Base-by-base conservation (phyloP, 305 asterid genomes). In the Coffea humblotiana region DNA sequence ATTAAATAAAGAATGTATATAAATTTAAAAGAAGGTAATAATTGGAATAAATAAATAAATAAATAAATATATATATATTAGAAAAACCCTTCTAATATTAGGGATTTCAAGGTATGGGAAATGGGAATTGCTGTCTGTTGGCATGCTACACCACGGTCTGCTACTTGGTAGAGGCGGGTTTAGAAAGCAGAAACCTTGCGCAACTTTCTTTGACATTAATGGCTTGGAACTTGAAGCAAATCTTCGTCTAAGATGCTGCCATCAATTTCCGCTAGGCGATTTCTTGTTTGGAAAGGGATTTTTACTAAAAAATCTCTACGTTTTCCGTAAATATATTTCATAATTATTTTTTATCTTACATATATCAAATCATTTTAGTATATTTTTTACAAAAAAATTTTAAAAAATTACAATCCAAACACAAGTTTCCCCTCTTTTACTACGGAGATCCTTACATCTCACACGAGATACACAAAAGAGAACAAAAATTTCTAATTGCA, bases 81-180 rank as follows among this genome's bases (percentile, higher is more conserved):
- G 32, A 0, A 29, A 29, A 29, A 29, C 1, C 32, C 32, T 29
- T 29, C 32, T 29, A 29, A 29, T 29, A 29, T 37, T 37, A 37
- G 43, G 43, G 43, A 37, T 37, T 37, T 37, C 43, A 3, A 37
- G 6, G 6, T 37, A 37, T 37, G 43, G 43, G 6, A 37, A 37
- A 23, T 71, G 74, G 56, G 47, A 61, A 23, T 61, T 61, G 15
- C 25, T 63, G 68, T 25, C 37, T 27, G 25, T 63, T 29, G 18
- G 71, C 43, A 32, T 74, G 68, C 49, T 74, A 60, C 54, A 47
- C 52, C 49, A n/a, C 35, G 77, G 77, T 64, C 45, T 72, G 48
- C 77, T 27, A 35, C 18, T n/a, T 60, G 32, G 27, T 49, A 51
- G 23, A 37, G 40, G 40, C 4, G 77, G 66, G 66, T 8, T 73